Evolutionary conservation across 139 green algal species (phyloP).

Genomic region (Coccomyxa sp.): DNA sequence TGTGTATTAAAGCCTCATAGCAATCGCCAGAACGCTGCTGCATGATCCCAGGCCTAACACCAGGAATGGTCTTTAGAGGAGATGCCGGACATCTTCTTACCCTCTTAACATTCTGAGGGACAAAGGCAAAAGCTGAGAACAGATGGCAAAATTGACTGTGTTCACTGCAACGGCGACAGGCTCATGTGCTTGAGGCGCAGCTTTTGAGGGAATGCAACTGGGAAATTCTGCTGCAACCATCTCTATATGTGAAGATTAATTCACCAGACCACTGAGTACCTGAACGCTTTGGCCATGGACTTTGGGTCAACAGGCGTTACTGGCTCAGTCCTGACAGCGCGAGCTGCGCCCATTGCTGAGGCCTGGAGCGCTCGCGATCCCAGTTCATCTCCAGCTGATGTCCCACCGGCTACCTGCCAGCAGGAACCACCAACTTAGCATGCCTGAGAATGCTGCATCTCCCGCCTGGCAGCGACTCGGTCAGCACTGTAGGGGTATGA

Average conservation of each 20-base stretch:
- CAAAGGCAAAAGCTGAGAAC: neutral
- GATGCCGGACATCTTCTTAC: neutral
- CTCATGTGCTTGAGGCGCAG: neutral
- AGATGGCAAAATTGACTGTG: neutral
- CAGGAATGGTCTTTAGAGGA: neutral
- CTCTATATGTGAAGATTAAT: neutral
- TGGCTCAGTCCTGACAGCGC: slow-evolving; percentile 26
- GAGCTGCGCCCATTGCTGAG: slow-evolving; percentile 18
- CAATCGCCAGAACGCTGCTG: neutral
- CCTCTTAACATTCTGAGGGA: neutral
- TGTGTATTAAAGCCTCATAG: neutral
- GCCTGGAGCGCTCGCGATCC: slow-evolving; percentile 9
- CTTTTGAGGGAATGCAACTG: neutral
- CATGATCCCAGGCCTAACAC: neutral
- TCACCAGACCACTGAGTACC: neutral
- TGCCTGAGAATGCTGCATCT: too few relatives aligned
- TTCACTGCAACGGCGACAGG: neutral
- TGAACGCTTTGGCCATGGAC: slow-evolving; percentile 35
- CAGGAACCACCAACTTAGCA: too few relatives aligned
- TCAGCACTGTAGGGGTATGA: neutral
- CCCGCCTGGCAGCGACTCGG: neutral
- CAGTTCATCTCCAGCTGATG: neutral
- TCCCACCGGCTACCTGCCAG: too few relatives aligned
- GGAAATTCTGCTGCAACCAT: neutral
- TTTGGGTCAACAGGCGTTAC: slow-evolving; percentile 41